Evolutionary conservation across 495 filamentous ascomycete genomes (phyloP), one percentile per base, ranked within the genome.

Genomic region (Collariella sp.): DNA sequence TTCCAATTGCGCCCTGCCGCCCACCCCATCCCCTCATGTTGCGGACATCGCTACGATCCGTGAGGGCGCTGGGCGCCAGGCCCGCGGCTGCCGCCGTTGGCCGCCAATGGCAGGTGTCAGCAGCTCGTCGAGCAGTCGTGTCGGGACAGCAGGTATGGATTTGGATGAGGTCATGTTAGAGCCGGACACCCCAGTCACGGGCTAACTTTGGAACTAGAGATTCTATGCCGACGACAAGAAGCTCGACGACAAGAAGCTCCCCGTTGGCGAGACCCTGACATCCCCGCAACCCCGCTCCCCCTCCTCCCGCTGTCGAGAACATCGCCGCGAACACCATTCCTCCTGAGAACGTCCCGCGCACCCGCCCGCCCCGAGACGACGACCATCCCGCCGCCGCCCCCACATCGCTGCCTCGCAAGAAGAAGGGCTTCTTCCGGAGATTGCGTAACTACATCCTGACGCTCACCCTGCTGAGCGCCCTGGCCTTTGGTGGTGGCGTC

Each of bases 401-500:
- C 2, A 62, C 75, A 16, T 62, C 75, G 48, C 71, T 79, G 3
- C 71, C 76, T 47, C 69, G 68, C 52, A 82, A 79, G 55, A 94
- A 87, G 70, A 79, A 78, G 63, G 80, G 89, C 34, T 83, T 86
- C 60, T 84, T 95, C 72, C 80, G 87, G 54, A 78, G 83, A 54
- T 63, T 76, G 53, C 69, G 71, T 60, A 81, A 77, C 55, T 88
- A 87, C 67, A 64, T 96, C 33, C 64, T 87, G 40, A 83, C 83
- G 42, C 62, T 95, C 46, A 72, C 88, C 44, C 66, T 95, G 31
- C 77, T 95, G 9, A 79, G 84, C 36, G 83, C 78, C 7, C 63
- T 94, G 15, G 83, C 83, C 29, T 98, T 95, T 56, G 91, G 81
- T 52, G 89, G 88, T 54, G 88, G 91, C 44, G 82, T 95, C 45